Percentiles rank a stretch among this genome's conserved stretches.
These are phyloP conservation scores for Salix purpurea DNA, from an alignment of 345 rosid genomes.

Conservation along the genomic window DNA sequence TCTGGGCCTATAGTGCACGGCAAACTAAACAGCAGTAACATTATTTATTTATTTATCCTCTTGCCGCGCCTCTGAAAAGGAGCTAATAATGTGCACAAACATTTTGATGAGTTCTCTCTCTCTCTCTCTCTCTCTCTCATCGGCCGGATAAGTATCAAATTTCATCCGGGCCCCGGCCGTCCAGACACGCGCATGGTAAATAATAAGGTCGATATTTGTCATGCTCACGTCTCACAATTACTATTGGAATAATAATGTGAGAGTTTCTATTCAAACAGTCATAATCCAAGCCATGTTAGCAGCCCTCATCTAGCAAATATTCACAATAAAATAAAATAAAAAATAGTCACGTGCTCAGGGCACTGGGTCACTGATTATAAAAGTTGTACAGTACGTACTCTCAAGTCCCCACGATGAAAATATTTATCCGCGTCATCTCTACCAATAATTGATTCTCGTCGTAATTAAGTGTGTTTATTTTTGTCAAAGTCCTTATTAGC, in stretches of 20 bases:
- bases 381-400: neutral
- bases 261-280: neutral
- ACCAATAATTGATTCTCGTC: too few species aligned
- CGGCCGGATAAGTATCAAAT: neutral
- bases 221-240: neutral
- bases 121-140: neutral
- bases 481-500: neutral
- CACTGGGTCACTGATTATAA: constrained; percentile 10
- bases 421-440: neutral
- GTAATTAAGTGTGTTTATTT: too few species aligned
- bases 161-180: neutral
- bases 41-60: too few species aligned
- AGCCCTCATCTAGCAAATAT: neutral
- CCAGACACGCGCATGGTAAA: neutral
- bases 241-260: neutral
- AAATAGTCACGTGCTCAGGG: constrained; percentile 12
- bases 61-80: too few species aligned
- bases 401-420: neutral
- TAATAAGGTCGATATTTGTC: neutral
- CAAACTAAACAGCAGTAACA: too few species aligned
- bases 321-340: neutral
- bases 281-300: neutral
- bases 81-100: too few species aligned
- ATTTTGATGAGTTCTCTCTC: neutral
- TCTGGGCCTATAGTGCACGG: too few species aligned